Base-by-base conservation (phyloP, 2,329 filamentous ascomycete genomes). In the Trichoderma sp. region DNA sequence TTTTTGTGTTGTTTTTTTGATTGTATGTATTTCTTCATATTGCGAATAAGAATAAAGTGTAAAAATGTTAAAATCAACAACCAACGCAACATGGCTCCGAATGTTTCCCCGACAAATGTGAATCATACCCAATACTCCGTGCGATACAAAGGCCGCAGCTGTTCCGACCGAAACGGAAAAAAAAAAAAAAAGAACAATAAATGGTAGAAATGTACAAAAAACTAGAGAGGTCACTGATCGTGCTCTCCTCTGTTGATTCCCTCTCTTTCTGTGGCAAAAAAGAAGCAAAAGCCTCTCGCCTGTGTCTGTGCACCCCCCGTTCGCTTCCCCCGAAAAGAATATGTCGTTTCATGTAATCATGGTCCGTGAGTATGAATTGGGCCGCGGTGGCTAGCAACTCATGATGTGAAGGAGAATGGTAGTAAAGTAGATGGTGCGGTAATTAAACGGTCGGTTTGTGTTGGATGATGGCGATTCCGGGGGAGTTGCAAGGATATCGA, bases 341-440 rank as follows among this genome's bases (percentile, higher is more conserved):
- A 65, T 56, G 64, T 73, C 4, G 41, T 35, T 69, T 79, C 77
- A 73, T 79, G 18, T 76, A 75, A 56, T 79, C 78, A 74, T 78
- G 33, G 64, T 76, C 72, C 75, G 74, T 71, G 41, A 67, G 33
- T 33, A 12, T 60, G 63, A 59, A 41, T 66, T 33, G 35, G 41
- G 60, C 63, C 9, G 27, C 33, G n/a, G 33, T n/a, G 31, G 33
- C n/a, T 24, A n/a, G 38, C 29, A 38, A 73, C 29, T 64, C 69
- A 74, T 18, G 41, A 41, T 45, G 18, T 59, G 38, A 38, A 45
- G 29, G 53, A 69, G 64, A 63, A 62, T 68, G 72, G 50, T 62
- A 53, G 38, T 18, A n/a, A 56, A 50, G 12, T 60, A 60, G 66
- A 41, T n/a, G 35, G 14, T 50, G 65, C 65, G 73, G 73, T 71